These are phyloP conservation scores for Ceratobasidium sp. DNA, from an alignment of 1,284 basidiomycete species.

Conservation along the genomic window DNA sequence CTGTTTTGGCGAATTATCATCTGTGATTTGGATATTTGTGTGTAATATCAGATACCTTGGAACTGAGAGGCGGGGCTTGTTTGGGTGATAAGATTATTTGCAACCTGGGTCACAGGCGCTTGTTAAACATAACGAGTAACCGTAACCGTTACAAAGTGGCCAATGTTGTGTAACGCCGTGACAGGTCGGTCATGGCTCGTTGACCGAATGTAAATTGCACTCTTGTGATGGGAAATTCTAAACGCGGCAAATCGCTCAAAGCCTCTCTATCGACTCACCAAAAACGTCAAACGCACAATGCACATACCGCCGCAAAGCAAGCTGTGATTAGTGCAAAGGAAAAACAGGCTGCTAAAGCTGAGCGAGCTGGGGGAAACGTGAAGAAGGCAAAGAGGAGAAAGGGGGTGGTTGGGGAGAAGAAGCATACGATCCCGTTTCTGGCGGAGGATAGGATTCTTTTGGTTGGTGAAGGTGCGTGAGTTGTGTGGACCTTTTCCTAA, in stretches of 20 bases:
- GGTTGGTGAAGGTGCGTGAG: slow-evolving; percentile 79
- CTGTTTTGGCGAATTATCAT: slow-evolving; percentile 26
- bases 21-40: slow-evolving; percentile 30
- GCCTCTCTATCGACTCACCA: slow-evolving; percentile 1
- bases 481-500: background rate
- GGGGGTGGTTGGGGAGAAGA: background rate
- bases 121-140: too few relatives aligned
- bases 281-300: slow-evolving; percentile 33
- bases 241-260: slow-evolving; percentile 31
- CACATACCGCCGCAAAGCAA: slow-evolving; percentile 8
- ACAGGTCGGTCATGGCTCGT: too few relatives aligned
- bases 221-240: slow-evolving; percentile 19
- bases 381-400: slow-evolving; percentile 8
- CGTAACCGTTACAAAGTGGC: too few relatives aligned
- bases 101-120: too few relatives aligned
- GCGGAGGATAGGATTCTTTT: slow-evolving; percentile 85
- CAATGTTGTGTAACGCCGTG: too few relatives aligned
- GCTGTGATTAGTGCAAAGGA: slow-evolving; percentile 28
- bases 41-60: slow-evolving; percentile 39
- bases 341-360: slow-evolving; percentile 16
- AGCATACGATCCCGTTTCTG: slow-evolving; percentile 72
- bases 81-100: too few relatives aligned
- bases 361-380: background rate
- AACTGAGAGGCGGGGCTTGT: background rate
- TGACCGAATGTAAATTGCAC: slow-evolving; percentile 5